Percentiles rank a stretch among this genome's conserved stretches.
phyloP scores from a whole-genome alignment of 768 basidiomycete species.

The Chalciporus pseudorubinellus region DNA sequence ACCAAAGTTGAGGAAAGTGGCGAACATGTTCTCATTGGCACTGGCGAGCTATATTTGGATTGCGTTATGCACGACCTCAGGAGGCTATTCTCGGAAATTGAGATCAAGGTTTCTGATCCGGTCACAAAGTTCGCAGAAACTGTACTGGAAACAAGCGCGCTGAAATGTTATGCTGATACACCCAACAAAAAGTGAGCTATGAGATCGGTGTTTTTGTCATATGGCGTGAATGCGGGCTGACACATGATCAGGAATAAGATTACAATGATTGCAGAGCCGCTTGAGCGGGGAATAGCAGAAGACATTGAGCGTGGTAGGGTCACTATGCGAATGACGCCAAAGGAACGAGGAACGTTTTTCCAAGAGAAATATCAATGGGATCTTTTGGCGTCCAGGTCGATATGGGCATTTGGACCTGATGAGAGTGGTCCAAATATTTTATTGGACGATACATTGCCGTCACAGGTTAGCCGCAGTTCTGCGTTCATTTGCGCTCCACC shows the following conservation, averaged over 20 bases:
- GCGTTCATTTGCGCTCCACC: neutral
- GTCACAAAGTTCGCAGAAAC: conserved; percentile 99
- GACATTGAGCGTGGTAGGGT: conserved; percentile 94
- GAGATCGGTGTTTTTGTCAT: neutral
- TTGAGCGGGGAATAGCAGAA: conserved; percentile 93
- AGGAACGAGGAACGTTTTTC: conserved; percentile 94
- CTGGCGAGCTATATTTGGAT: conserved; percentile 95
- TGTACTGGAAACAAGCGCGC: conserved; percentile 92
- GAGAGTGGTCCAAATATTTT: conserved; percentile 92
- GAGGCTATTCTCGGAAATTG: conserved; percentile 91
- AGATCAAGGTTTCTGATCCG: conserved; percentile 99
- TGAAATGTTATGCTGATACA: conserved; percentile 99
- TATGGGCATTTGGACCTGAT: conserved; percentile 99
- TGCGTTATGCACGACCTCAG: conserved; percentile 96
- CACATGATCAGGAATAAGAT: conserved; percentile 75
- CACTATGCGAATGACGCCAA: conserved; percentile 91
- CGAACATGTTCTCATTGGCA: conserved; percentile 95
- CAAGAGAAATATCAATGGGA: conserved; percentile 99
- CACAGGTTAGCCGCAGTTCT: conserved; percentile 55
- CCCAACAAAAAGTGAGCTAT: conserved; percentile 91
- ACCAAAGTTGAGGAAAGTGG: conserved; percentile 99
- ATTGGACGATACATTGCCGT: conserved; percentile 93
- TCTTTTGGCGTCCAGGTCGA: conserved; percentile 91
- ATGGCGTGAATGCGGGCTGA: conserved; percentile 13
- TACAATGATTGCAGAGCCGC: conserved; percentile 98